Conservation (phyloP, 148 eudicot genomes). For the Talinum fruticosum region DNA sequence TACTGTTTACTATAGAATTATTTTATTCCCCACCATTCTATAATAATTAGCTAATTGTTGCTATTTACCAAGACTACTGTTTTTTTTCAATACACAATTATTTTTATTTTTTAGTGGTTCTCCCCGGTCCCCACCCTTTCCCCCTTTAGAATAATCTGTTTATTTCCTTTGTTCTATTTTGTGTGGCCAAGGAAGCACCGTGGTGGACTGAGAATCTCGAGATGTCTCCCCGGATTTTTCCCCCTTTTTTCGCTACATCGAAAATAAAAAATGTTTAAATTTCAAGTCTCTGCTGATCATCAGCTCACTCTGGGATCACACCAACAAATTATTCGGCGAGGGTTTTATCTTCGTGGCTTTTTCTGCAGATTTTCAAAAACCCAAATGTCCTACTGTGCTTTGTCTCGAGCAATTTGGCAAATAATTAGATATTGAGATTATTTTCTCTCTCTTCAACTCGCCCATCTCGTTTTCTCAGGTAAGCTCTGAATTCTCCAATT, state of each 20-base stretch:
- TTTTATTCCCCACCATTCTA: too few relatives aligned
- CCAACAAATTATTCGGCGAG: neutral
- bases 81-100: too few relatives aligned
- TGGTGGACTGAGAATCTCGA: slow-evolving; percentile 22
- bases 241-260: neutral
- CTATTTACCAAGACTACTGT: too few relatives aligned
- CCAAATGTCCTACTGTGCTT: too few relatives aligned
- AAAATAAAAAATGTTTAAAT: neutral
- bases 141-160: neutral
- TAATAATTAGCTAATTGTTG: too few relatives aligned
- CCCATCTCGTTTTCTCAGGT: neutral
- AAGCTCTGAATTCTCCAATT: neutral
- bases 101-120: too few relatives aligned
- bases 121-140: neutral
- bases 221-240: neutral
- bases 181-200: slow-evolving; percentile 25
- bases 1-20: too few relatives aligned
- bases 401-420: too few relatives aligned
- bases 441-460: neutral
- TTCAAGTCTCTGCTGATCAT: neutral
- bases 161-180: slow-evolving; percentile 9
- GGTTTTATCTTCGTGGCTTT: too few relatives aligned
- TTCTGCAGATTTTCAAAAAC: too few relatives aligned
- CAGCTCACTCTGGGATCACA: too few relatives aligned
- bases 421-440: too few relatives aligned